Percentiles rank a stretch among this genome's conserved stretches.
These are phyloP conservation scores for Trametes hirsuta DNA, from an alignment of 1,284 basidiomycete species.

Conservation along the genomic window DNA sequence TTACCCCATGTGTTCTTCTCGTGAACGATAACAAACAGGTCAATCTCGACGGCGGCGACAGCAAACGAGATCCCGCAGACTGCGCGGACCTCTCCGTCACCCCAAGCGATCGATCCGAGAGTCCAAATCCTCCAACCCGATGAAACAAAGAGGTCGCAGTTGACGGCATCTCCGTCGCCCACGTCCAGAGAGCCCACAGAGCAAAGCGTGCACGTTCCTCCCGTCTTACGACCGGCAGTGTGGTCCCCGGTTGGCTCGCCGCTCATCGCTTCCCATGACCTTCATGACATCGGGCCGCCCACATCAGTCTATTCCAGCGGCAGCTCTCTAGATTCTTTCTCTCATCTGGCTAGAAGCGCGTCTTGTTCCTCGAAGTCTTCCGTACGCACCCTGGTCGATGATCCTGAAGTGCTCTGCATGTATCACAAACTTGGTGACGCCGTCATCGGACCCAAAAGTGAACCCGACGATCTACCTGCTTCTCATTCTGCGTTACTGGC, in stretches of 20 bases:
- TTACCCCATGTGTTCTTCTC: no score
- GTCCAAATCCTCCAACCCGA: no score
- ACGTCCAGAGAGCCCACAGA: not conserved
- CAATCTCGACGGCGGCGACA: no score
- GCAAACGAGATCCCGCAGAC: no score
- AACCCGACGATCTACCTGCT: constrained; percentile 4
- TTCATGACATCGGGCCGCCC: not conserved
- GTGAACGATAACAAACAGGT: no score
- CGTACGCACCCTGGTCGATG: constrained; percentile 4
- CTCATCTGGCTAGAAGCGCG: not conserved
- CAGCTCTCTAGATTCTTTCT: not conserved
- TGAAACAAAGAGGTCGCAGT: no score
- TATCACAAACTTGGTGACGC: not conserved
- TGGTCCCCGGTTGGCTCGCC: constrained; percentile 9
- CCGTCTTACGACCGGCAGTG: constrained; percentile 13
- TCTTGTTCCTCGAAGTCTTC: constrained; percentile 9
- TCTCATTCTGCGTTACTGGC: not conserved
- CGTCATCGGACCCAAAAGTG: constrained; percentile 1
- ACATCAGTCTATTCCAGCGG: not conserved
- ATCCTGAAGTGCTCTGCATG: no score
- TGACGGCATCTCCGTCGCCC: no score
- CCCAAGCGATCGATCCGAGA: no score
- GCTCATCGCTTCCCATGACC: not conserved
- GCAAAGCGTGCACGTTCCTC: not conserved
- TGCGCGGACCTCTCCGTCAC: no score